Evolutionary conservation across 176 grass and related monocot species (phyloP).

Genomic region (Saccharum officinarum): DNA sequence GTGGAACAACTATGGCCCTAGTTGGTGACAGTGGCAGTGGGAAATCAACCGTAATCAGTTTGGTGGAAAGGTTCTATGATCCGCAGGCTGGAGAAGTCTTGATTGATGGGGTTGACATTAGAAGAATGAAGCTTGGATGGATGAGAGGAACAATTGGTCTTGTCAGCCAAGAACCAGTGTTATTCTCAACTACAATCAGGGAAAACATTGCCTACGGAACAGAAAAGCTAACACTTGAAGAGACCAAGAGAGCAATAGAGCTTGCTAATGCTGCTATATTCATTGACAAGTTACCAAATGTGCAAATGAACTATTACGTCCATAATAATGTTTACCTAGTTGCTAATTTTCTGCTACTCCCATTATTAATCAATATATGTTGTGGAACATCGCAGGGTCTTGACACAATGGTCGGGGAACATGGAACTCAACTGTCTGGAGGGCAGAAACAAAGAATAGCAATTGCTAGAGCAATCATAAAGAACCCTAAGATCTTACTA

Average conservation of each 20-base stretch:
- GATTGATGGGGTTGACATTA: not conserved
- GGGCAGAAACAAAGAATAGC: slow-evolving; percentile 95
- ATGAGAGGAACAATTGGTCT: not conserved
- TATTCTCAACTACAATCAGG: not conserved
- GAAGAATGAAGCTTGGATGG: not conserved
- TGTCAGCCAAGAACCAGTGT: not conserved
- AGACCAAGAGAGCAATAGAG: not conserved
- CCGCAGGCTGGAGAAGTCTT: slow-evolving; percentile 39
- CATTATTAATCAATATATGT: not conserved
- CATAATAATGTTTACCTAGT: not conserved
- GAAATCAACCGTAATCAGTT: slow-evolving; percentile 77
- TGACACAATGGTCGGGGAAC: slow-evolving; percentile 87
- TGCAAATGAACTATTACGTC: not conserved
- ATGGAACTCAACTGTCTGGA: slow-evolving; percentile 81
- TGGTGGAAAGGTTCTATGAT: slow-evolving; percentile 87
- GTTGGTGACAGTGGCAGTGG: slow-evolving; percentile 86
- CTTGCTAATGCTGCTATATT: not conserved
- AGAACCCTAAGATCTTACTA: slow-evolving; percentile 83
- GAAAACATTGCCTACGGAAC: not conserved
- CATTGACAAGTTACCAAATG: not conserved
- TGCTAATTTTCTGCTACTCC: not conserved
- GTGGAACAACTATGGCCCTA: slow-evolving; percentile 71
- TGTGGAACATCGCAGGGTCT: slow-evolving; percentile 39
- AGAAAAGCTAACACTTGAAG: not conserved
- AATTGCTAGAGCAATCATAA: slow-evolving; percentile 86